Evolutionary conservation across 352 stramenopile genomes (phyloP), one percentile per base, ranked within the genome.

Genomic region (Pythium brachiatum): DNA sequence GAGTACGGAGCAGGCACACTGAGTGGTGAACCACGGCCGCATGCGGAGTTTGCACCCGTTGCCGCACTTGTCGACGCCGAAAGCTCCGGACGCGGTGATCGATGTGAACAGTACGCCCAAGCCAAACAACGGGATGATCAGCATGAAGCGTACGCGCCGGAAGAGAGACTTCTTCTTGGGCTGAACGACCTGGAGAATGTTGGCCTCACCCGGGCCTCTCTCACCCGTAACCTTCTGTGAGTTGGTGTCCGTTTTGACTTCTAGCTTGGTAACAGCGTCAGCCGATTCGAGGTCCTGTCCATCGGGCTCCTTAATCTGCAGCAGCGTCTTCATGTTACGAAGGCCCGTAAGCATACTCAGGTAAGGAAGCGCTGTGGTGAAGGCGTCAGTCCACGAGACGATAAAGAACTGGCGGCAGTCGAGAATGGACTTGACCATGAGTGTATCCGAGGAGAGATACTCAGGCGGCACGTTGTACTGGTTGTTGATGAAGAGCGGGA

Each of bases 1-100:
- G 38, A 79, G 53, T 6, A 85, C 74, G 2, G 74, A 79, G 53
- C 76, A 85, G 12, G 69, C 66, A 41, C 74, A 81, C 9, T 74
- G 44, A 1, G 47, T 68, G 0, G 62, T 59, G 53, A 85, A 78
- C 76, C 72, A 85, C 18, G 76, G 74, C 16, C 67, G 65, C 69
- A 80, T 81, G 3, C 62, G 72, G 27, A 83, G 60, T n/a, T 79
- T 76, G 47, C 75, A 83, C 0, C 73, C 75, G 7, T 26, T 27
- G 6, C 61, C 59, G 38, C 74, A 83, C 2, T 41, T 41, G n/a
- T 62, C 38, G n/a, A 54, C 25, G 34, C 73, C 63, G 53, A 73
- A 71, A 21, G 70, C 32, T 8, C 66, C 63, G 9, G 72, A 78
- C 7, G 74, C 57, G 12, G 47, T 29, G 15, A 79, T 69, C 1